Conservation (phyloP, 1,284 basidiomycete genomes). For the Lentinus polychrous region DNA sequence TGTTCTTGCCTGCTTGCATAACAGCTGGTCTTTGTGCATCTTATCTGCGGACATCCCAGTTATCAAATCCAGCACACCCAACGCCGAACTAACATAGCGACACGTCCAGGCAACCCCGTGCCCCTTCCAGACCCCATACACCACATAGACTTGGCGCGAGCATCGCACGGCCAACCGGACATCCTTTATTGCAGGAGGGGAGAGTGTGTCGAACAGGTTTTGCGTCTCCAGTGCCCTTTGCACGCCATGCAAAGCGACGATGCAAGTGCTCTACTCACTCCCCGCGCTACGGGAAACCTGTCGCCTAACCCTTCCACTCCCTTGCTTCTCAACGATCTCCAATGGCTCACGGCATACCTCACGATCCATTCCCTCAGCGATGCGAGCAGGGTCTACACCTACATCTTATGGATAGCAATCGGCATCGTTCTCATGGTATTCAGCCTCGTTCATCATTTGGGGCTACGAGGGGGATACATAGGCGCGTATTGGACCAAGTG, state of each 20-base stretch:
- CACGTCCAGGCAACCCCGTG: too few species aligned
- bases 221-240: neutral
- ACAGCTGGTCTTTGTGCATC: too few species aligned
- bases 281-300: too few species aligned
- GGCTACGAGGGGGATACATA: constrained; percentile 33
- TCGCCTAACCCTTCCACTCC: constrained; percentile 33
- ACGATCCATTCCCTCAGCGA: constrained; percentile 44
- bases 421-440: constrained; percentile 33
- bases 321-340: constrained; percentile 33
- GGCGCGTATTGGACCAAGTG: constrained; percentile 50
- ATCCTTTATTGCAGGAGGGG: too few species aligned
- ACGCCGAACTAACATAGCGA: too few species aligned
- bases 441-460: constrained; percentile 34
- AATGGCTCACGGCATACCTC: constrained; percentile 54
- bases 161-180: too few species aligned
- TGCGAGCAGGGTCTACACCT: constrained; percentile 48
- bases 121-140: too few species aligned
- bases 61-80: too few species aligned
- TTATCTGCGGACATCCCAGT: too few species aligned
- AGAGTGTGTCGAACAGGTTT: too few species aligned
- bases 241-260: neutral
- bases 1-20: too few species aligned
- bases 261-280: neutral
- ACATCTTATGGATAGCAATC: constrained; percentile 46
- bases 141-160: too few species aligned